A percentile compares a stretch with the other conserved stretches of the same genome.
These are phyloP conservation scores for Wickerhamiella pararugosa DNA, from an alignment of 1,139 yeast genomes.

Conservation along the genomic window DNA sequence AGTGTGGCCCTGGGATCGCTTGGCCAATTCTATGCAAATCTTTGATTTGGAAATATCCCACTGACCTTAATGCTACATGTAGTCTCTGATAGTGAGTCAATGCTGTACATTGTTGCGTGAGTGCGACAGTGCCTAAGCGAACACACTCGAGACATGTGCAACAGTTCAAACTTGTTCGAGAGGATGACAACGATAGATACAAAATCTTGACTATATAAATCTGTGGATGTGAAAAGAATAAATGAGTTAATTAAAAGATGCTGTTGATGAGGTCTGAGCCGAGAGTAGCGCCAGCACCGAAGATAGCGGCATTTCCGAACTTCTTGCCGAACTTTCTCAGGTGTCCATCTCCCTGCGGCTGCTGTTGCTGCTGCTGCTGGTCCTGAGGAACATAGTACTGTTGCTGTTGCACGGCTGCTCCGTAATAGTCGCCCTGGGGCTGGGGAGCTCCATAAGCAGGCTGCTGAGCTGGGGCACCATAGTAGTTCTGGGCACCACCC, in stretches of 20 bases:
- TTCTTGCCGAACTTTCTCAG: constrained; percentile 64
- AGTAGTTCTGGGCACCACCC: too few relatives aligned
- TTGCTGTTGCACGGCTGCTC: constrained; percentile 18
- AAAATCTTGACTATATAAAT: too few relatives aligned
- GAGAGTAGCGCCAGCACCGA: constrained; percentile 95
- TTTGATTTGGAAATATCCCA: too few relatives aligned
- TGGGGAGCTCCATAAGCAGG: constrained; percentile 14
- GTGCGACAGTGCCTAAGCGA: too few relatives aligned
- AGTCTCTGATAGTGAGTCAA: too few relatives aligned
- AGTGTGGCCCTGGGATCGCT: too few relatives aligned
- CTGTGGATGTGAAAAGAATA: background rate
- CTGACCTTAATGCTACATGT: too few relatives aligned
- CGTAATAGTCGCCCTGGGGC: constrained; percentile 18
- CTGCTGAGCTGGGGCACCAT: background rate
- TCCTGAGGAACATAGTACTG: constrained; percentile 12
- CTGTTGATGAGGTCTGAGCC: constrained; percentile 81
- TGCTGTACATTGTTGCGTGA: too few relatives aligned
- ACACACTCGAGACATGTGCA: too few relatives aligned
- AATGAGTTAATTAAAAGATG: constrained; percentile 37
- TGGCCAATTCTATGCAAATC: too few relatives aligned
- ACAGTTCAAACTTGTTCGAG: too few relatives aligned
- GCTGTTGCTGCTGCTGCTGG: constrained; percentile 17
- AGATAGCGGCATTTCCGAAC: constrained; percentile 82
- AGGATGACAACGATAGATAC: too few relatives aligned
- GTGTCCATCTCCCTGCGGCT: constrained; percentile 22